These are phyloP conservation scores for Cyberlindnera nakhonratchasimensis DNA, from an alignment of 805 yeast species.

Conservation along the genomic window DNA sequence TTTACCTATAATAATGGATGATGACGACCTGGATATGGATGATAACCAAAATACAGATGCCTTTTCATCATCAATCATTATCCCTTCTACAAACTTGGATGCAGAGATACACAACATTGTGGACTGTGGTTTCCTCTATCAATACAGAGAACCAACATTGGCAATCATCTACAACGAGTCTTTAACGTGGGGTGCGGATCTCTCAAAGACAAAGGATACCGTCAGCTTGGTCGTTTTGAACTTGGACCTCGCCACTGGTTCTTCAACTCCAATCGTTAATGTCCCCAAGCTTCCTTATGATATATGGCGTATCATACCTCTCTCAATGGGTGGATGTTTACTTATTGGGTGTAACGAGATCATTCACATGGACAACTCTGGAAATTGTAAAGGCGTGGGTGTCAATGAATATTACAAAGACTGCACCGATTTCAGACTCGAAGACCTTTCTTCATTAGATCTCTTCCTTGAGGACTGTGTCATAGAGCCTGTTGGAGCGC, in stretches of 20 bases:
- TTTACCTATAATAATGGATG: conserved; percentile 56
- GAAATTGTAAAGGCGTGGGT: conserved; percentile 59
- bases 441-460: conserved; percentile 48
- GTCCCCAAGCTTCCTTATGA: conserved; percentile 72
- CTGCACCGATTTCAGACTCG: conserved; percentile 37
- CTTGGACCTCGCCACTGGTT: conserved; percentile 48
- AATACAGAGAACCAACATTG: conserved; percentile 79
- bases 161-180: conserved; percentile 59
- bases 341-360: conserved; percentile 73
- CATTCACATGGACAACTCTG: conserved; percentile 76
- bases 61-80: conserved; percentile 45
- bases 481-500: conserved; percentile 32
- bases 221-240: conserved; percentile 61
- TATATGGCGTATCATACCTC: conserved; percentile 57
- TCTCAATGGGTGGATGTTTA: conserved; percentile 71
- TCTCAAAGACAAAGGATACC: conserved; percentile 60
- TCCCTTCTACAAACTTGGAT: conserved; percentile 56
- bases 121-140: conserved; percentile 67
- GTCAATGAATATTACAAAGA: conserved; percentile 51
- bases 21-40: conserved; percentile 38
- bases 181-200: conserved; percentile 76
- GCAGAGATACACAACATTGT: conserved; percentile 56
- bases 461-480: conserved; percentile 54
- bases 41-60: conserved; percentile 24
- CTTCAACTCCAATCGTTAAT: conserved; percentile 65